phyloP scores from a whole-genome alignment of 192 early-diverging fungal genomes.

The Mortierella antarctica region DNA sequence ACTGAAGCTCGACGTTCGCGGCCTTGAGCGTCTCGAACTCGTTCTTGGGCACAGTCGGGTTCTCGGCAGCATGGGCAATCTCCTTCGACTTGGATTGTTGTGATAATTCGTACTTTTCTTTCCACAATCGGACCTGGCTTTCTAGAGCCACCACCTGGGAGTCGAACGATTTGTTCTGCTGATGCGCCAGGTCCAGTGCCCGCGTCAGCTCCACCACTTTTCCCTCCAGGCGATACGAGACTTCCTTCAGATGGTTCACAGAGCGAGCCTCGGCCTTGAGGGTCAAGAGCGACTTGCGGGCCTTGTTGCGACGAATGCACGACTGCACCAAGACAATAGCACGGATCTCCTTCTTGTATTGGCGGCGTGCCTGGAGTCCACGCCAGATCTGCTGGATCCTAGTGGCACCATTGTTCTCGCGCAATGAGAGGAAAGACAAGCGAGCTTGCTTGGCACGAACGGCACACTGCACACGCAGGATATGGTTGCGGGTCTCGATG shows the following conservation, averaged over 20 bases:
- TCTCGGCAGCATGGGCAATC: conserved; percentile 63
- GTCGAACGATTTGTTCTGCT: conserved; percentile 73
- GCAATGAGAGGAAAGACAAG: conserved; percentile 63
- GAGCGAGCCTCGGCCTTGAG: conserved; percentile 89
- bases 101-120: conserved; percentile 73
- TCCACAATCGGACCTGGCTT: conserved; percentile 73
- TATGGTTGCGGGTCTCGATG: conserved; percentile 56
- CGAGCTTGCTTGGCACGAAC: conserved; percentile 76
- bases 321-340: conserved; percentile 86
- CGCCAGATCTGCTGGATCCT: conserved; percentile 83
- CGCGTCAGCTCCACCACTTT: conserved; percentile 97
- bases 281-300: conserved; percentile 73
- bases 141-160: conserved; percentile 73
- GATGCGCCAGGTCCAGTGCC: conserved; percentile 68
- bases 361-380: conserved; percentile 69
- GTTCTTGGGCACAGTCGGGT: conserved; percentile 67
- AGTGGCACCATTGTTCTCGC: conserved; percentile 75
- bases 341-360: conserved; percentile 62
- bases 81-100: conserved; percentile 60
- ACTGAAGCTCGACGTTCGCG: conserved; percentile 67
- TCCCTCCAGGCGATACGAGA: conserved; percentile 93
- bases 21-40: conserved; percentile 67
- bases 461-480: conserved; percentile 73
- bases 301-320: conserved; percentile 78
- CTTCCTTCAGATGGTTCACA: conserved; percentile 94